Base-by-base conservation (phyloP, 2,329 filamentous ascomycete genomes). In the Claviceps capensis region DNA sequence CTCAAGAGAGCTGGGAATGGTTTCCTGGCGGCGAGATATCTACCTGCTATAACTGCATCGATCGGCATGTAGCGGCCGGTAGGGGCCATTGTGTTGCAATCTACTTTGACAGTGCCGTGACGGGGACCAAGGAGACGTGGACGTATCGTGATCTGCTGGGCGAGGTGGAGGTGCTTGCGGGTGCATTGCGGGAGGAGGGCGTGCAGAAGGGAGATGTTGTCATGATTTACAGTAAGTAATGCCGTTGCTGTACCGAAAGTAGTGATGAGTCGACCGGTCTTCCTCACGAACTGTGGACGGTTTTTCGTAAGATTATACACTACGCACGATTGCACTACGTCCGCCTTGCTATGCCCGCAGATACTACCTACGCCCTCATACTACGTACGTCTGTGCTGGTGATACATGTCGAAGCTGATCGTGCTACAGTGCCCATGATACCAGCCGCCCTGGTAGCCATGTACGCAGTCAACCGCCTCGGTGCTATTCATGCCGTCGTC, bases 31-130 rank as follows among this genome's bases (percentile, higher is more conserved):
- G 90, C 56, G 82, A 93, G 70, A 86, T 97, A 59, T 93, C 86
- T 41, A 95, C 88, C 0, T 88, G 86, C 59, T 95, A 88, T 72
- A 97, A 96, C 65, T 94, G 88, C 64, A 72, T 96, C 14, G 89
- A 95, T 67, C 77, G 90, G 14, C 90, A 96, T 68, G 88, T 96
- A n/a, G 70, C 78, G 38, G 80, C 79, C 5, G 88, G 90, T n/a
- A 74, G 83, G 57, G 89, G 89, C 14, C 75, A 84, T 46, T 71
- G 77, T 48, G 75, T 83, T 0, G 91, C 90, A 22, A 85, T 97
- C 53, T 80, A 86, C 60, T 96, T 86, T 75, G 90, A 96, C 65
- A 91, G 85, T 57, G 88, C 90, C 2, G 89, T 95, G 9, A 88
- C 87, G 1, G 74, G 76, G 2, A 75, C 75, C 8, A 88, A 89